Percentiles rank a stretch among this genome's conserved stretches.
These are phyloP conservation scores for Gossypium sturtianum DNA, from an alignment of 345 rosid genomes.

Conservation along the genomic window DNA sequence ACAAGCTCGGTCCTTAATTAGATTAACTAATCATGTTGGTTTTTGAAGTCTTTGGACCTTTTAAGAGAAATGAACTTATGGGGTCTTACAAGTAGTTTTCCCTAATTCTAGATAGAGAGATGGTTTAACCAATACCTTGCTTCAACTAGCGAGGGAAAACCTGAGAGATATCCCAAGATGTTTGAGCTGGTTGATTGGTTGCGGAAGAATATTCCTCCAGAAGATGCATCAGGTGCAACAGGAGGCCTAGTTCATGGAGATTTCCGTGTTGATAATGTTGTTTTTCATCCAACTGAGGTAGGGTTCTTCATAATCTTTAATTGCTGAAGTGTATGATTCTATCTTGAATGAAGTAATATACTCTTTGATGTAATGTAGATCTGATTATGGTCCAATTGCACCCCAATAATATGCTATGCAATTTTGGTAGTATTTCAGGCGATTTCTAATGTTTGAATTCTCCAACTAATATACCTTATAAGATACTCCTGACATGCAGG, in stretches of 20 bases:
- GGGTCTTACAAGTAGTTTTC: not conserved
- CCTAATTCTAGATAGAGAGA: conserved; percentile 62
- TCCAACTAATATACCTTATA: not conserved
- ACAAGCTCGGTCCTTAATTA: not conserved
- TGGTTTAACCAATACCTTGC: conserved; percentile 88
- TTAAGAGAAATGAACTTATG: not conserved
- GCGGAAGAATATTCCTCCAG: conserved; percentile 52
- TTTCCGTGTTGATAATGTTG: conserved; percentile 86
- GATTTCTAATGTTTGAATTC: conserved; percentile 1
- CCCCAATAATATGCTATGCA: not conserved
- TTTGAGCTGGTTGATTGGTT: conserved; percentile 70
- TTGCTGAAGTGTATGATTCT: conserved; percentile 1
- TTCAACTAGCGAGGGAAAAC: conserved; percentile 77
- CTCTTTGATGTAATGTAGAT: too few relatives aligned
- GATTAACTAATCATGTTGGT: not conserved
- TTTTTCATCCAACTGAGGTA: conserved; percentile 89
- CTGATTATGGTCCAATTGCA: conserved; percentile 5
- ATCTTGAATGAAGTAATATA: not conserved
- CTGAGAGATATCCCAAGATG: conserved; percentile 74
- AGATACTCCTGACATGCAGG: conserved; percentile 42
- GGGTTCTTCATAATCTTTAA: conserved; percentile 8
- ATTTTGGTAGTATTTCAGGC: conserved; percentile 2
- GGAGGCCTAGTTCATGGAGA: conserved; percentile 93
- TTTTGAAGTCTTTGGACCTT: not conserved
- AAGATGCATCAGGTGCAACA: conserved; percentile 68